phyloP scores from a whole-genome alignment of 257 asterid species.

The Cordia subcordata region DNA sequence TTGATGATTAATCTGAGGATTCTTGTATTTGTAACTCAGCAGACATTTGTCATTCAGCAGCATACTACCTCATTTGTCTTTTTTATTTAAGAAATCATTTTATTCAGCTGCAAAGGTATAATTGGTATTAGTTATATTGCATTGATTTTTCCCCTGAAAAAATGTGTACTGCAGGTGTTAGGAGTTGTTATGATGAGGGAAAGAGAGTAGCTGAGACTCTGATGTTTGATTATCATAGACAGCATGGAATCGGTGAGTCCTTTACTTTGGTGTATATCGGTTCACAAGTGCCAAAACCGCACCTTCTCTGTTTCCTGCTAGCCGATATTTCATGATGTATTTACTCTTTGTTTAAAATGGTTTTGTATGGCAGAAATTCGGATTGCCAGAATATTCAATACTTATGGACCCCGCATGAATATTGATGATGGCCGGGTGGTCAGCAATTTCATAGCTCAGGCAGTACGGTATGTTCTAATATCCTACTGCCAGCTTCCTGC shows the following conservation, averaged over 20 bases:
- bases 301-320: neutral
- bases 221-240: conserved; percentile 98
- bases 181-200: conserved; percentile 97
- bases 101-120: no score
- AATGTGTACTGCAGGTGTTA: conserved; percentile 61
- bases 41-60: no score
- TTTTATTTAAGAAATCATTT: no score
- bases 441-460: conserved; percentile 96
- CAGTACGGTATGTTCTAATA: conserved; percentile 57
- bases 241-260: conserved; percentile 78
- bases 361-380: conserved; percentile 57
- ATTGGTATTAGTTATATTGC: neutral
- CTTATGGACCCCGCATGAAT: conserved; percentile 98
- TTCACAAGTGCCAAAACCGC: neutral
- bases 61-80: no score
- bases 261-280: neutral
- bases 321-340: neutral
- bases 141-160: no score
- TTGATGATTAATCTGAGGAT: no score
- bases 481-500: neutral
- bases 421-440: conserved; percentile 99
- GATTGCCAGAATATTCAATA: conserved; percentile 92
- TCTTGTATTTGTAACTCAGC: no score
- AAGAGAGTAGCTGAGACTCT: conserved; percentile 93
- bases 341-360: neutral